phyloP scores from a whole-genome alignment of 345 rosid genomes.

The Dovyalis caffra region DNA sequence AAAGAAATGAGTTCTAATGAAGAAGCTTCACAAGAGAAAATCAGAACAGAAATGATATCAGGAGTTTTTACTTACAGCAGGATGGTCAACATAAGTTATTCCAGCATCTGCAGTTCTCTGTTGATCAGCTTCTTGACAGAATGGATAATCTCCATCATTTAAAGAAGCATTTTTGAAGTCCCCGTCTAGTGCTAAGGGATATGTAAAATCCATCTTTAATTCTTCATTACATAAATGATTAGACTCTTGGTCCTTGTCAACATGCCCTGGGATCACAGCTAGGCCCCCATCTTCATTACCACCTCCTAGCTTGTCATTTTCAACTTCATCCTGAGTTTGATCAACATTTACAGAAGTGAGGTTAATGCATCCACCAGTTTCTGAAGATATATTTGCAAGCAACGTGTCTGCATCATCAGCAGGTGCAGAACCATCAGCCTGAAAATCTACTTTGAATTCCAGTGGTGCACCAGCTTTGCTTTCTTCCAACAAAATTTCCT shows the following conservation, averaged over 20 bases:
- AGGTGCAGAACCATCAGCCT: conserved; percentile 25
- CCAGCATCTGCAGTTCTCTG: conserved; percentile 38
- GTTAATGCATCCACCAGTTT: conserved; percentile 31
- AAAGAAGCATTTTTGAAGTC: conserved; percentile 22
- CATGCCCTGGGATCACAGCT: conserved; percentile 33
- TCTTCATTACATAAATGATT: conserved; percentile 36
- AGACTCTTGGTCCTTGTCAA: conserved; percentile 30
- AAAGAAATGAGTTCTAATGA: conserved; percentile 1
- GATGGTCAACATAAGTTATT: conserved; percentile 26
- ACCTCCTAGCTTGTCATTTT: conserved; percentile 18
- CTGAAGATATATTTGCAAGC: conserved; percentile 18
- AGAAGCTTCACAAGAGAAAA: conserved; percentile 8
- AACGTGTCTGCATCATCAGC: conserved; percentile 22
- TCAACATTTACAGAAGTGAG: conserved; percentile 34
- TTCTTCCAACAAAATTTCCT: conserved; percentile 39
- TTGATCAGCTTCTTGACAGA: conserved; percentile 33
- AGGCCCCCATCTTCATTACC: conserved; percentile 31
- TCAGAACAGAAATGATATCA: neutral
- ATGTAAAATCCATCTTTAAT: conserved; percentile 19
- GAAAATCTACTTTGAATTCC: conserved; percentile 30
- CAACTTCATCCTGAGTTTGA: conserved; percentile 33
- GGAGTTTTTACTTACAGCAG: conserved; percentile 41
- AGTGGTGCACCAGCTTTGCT: conserved; percentile 33
- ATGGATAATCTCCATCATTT: conserved; percentile 25
- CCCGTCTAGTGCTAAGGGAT: conserved; percentile 25